Evolutionary conservation across 2,329 filamentous ascomycete species (phyloP), one percentile per base, ranked within the genome.

Genomic region (Fusarium keratoplasticum): DNA sequence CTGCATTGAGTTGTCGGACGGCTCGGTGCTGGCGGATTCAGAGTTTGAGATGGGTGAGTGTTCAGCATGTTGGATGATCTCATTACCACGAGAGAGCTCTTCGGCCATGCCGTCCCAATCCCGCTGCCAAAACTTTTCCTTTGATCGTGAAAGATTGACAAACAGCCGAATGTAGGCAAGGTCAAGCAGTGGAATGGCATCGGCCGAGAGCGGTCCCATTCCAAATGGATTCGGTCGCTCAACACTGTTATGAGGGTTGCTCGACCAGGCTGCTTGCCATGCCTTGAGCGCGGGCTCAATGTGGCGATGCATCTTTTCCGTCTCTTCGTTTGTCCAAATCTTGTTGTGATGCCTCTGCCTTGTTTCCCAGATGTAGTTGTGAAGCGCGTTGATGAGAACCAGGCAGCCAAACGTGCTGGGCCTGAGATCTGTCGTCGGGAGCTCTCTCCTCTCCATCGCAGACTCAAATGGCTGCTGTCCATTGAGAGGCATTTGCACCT

Each of bases 311-410:
- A 98, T 97, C 73, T 95, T 95, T 76, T 98, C 95, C 0, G 95
- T 97, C 82, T 98, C 96, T 74, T 96, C 93, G 36, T 92, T 91
- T 2, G 95, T 97, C 96, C 96, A 98, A 58, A 95, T 88, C 71
- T 95, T 92, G 76, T 94, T 95, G 77, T 95, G 92, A 77, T 98
- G 95, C 61, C 95, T 89, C 82, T 98, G 95, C 27, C 96, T 89
- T 0, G 95, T 98, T 83, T 98, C 96, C 96, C 96, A 98, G 52
- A 98, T 98, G 82, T 98, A 98, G 77, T 98, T 98, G 84, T 98
- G 96, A 27, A 98, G 87, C 5, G 96, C 95, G 80, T 98, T 96
- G 81, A 98, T 98, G 72, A 99, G 85, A 7, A 98, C 89, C 33
- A 98, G 87, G 80, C 95, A 98, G 10, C 96, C 96, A 81, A 98